Conservation (phyloP, 2,329 filamentous ascomycete species). For the Cordyceps javanica region DNA sequence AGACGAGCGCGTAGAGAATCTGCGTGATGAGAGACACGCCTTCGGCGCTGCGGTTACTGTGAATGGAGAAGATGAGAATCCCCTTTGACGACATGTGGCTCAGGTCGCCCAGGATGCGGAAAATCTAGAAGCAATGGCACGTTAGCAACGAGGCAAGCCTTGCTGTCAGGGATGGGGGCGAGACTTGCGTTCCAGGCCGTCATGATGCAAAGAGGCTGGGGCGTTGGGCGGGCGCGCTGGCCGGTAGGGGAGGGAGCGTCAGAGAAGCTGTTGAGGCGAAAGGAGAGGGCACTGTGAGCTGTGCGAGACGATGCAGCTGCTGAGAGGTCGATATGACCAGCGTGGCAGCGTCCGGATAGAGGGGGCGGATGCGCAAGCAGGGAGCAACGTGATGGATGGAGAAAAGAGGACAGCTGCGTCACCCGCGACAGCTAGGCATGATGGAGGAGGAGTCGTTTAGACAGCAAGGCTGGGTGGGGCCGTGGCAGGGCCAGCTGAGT, state of each 20-base stretch:
- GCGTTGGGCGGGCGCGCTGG: background rate
- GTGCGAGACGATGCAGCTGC: background rate
- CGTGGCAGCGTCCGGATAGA: too few species aligned
- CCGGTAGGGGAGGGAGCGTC: too few species aligned
- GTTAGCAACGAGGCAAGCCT: background rate
- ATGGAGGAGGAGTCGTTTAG: constrained; percentile 7
- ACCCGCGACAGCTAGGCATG: constrained; percentile 3
- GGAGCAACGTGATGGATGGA: background rate
- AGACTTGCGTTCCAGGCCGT: constrained; percentile 34
- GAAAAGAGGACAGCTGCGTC: background rate
- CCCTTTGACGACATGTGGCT: constrained; percentile 82
- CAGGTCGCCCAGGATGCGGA: constrained; percentile 77
- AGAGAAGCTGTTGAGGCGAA: background rate
- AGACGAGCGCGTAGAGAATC: constrained; percentile 78
- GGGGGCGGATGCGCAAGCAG: background rate
- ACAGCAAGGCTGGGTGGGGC: constrained; percentile 5
- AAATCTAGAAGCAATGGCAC: constrained; percentile 34
- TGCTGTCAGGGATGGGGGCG: background rate
- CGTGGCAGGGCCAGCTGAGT: too few species aligned
- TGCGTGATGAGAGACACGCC: constrained; percentile 91
- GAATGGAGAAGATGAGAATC: constrained; percentile 86
- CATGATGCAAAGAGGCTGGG: constrained; percentile 25
- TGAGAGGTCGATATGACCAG: too few species aligned
- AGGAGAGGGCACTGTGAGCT: background rate
- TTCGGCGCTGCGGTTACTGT: constrained; percentile 81